These are phyloP conservation scores for Thraustochytrium striatum DNA, from an alignment of 352 stramenopile genomes.

Conservation along the genomic window DNA sequence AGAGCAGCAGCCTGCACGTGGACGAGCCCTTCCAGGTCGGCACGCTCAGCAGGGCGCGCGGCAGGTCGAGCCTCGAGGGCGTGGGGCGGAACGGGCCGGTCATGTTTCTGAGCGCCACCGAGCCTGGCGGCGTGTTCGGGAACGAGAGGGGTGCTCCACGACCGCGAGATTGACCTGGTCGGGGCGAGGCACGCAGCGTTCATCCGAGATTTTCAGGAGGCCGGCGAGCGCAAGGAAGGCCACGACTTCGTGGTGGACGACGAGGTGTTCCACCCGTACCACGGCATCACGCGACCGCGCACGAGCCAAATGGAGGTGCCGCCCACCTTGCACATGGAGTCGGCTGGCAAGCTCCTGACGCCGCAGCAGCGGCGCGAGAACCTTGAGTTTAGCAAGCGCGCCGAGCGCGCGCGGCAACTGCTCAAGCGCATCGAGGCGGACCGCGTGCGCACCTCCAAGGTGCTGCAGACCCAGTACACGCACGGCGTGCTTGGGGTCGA, in stretches of 20 bases:
- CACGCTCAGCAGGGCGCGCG: neutral
- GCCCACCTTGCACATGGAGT: neutral
- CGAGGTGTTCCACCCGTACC: conserved; percentile 26
- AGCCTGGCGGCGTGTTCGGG: conserved; percentile 19
- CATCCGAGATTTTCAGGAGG: neutral
- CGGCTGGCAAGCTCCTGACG: neutral
- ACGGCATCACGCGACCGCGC: neutral
- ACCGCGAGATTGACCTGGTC: conserved; percentile 7
- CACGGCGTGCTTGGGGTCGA: conserved; percentile 34
- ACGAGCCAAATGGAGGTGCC: neutral
- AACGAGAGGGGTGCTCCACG: neutral
- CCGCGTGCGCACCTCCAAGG: neutral
- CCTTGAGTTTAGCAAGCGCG: conserved; percentile 6
- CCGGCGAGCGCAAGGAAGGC: neutral
- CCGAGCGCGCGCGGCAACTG: neutral
- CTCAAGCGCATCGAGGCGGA: neutral
- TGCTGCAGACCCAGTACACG: conserved; percentile 1
- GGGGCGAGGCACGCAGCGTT: neutral
- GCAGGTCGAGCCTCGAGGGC: neutral
- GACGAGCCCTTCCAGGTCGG: conserved; percentile 25
- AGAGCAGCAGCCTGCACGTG: neutral
- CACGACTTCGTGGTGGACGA: conserved; percentile 6
- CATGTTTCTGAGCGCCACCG: conserved; percentile 22
- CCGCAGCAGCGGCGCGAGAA: neutral
- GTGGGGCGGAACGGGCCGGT: neutral